Conservation (phyloP, 306 rosid species). For the Castanea crenata region DNA sequence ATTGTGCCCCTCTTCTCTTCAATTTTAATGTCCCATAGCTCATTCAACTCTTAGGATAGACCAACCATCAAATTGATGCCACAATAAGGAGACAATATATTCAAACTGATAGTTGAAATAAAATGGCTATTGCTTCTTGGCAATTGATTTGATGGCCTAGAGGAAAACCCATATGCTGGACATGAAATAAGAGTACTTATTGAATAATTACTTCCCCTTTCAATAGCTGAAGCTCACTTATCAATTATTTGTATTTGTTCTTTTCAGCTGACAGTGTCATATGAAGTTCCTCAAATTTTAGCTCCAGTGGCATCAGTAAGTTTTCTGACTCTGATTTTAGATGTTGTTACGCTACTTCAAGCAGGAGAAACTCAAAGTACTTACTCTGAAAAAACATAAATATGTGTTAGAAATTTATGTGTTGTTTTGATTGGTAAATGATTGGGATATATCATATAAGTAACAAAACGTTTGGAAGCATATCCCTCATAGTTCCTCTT, state of each 20-base stretch:
- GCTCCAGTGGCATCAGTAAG: conserved; percentile 93
- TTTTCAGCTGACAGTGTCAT: conserved; percentile 85
- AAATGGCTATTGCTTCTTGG: not conserved
- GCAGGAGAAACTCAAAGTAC: not conserved
- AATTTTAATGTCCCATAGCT: conserved; percentile 2
- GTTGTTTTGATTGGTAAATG: not conserved
- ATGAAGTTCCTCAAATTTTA: conserved; percentile 87
- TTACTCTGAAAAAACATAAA: conserved; percentile 1
- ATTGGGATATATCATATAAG: not conserved
- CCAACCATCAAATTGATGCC: conserved; percentile 14
- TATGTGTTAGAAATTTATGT: not conserved
- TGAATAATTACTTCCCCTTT: not conserved
- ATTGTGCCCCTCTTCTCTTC: conserved; percentile 2
- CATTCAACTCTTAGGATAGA: not conserved
- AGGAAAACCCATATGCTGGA: not conserved
- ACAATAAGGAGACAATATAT: not conserved
- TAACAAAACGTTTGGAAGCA: not conserved
- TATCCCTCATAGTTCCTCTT: not conserved
- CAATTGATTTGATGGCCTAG: not conserved
- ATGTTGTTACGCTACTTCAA: not conserved
- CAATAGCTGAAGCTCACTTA: not conserved
- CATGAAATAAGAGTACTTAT: not conserved
- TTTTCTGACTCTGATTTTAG: conserved; percentile 13
- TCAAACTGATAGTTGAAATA: not conserved
- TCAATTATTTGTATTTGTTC: conserved; percentile 21